Evolutionary conservation across 2,329 filamentous ascomycete species (phyloP).

Genomic region (Phialemonium atrogriseum): DNA sequence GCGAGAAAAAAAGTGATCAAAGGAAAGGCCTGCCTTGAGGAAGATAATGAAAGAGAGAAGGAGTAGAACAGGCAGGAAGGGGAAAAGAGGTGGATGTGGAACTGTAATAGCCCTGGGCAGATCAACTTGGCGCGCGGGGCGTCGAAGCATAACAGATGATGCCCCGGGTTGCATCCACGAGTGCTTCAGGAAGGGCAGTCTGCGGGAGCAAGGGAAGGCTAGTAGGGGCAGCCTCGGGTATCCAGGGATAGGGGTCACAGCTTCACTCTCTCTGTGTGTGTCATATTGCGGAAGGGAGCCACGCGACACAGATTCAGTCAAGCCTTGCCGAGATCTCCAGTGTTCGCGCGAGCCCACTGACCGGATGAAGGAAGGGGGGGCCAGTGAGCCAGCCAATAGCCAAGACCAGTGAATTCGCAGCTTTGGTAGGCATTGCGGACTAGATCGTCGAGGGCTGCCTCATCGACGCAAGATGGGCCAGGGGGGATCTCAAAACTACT

Average conservation of each 20-base stretch:
- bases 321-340: conserved; percentile 3
- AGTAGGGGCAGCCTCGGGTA: too few relatives aligned
- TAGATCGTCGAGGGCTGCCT: conserved; percentile 7
- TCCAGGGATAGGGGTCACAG: too few relatives aligned
- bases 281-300: too few relatives aligned
- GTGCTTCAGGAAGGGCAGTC: conserved; percentile 12
- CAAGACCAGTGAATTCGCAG: conserved; percentile 2
- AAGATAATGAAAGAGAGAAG: conserved; percentile 8
- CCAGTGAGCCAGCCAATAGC: not conserved
- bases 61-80: conserved; percentile 8
- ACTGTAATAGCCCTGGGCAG: conserved; percentile 10
- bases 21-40: conserved; percentile 16
- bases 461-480: conserved; percentile 12
- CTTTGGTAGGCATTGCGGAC: conserved; percentile 7
- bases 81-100: conserved; percentile 7
- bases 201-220: conserved; percentile 2
- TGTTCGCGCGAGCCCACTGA: conserved; percentile 1
- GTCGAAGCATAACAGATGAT: conserved; percentile 12
- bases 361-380: too few relatives aligned
- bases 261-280: too few relatives aligned
- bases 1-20: conserved; percentile 9
- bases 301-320: too few relatives aligned
- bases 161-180: conserved; percentile 10
- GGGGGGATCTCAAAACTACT: conserved; percentile 2
- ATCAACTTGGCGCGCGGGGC: conserved; percentile 10